These are phyloP conservation scores for Cyanodermella asteris DNA, from an alignment of 2,329 filamentous ascomycete species.

Conservation along the genomic window DNA sequence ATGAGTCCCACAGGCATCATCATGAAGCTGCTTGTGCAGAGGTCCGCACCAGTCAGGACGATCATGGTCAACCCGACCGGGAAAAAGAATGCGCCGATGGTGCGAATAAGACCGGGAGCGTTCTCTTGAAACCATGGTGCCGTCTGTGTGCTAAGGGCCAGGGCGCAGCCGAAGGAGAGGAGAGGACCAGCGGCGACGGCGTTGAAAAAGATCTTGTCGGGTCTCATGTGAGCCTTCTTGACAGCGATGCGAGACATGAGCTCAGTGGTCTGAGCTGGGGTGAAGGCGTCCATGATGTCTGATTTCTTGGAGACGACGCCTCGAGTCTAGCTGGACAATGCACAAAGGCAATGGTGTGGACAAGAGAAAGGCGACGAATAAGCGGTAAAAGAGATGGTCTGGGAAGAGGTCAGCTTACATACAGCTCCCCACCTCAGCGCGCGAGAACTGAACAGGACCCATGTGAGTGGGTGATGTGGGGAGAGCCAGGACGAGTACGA, in stretches of 20 bases:
- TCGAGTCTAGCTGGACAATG: no score
- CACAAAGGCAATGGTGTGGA: no score
- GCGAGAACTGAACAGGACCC: no score
- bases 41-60: conserved; percentile 26
- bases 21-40: conserved; percentile 27
- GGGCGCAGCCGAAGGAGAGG: conserved; percentile 28
- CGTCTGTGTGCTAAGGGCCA: conserved; percentile 23
- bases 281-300: conserved; percentile 21
- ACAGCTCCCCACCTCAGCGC: no score
- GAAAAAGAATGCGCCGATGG: conserved; percentile 24
- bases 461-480: no score
- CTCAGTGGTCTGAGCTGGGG: conserved; percentile 28
- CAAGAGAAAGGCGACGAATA: no score
- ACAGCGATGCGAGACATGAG: conserved; percentile 27
- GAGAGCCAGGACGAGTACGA: no score
- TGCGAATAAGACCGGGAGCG: conserved; percentile 25
- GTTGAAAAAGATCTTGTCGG: conserved; percentile 31
- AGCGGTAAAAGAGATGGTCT: no score
- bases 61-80: conserved; percentile 29
- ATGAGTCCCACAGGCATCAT: conserved; percentile 19
- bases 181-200: conserved; percentile 29
- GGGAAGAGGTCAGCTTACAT: no score
- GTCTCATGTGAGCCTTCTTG: conserved; percentile 29
- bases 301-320: no score
- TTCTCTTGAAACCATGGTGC: conserved; percentile 28